Percentiles rank a stretch among this genome's conserved stretches.
Evolutionary conservation across 768 basidiomycete genomes (phyloP).

Genomic region (Dacryopinax primogenitus): DNA sequence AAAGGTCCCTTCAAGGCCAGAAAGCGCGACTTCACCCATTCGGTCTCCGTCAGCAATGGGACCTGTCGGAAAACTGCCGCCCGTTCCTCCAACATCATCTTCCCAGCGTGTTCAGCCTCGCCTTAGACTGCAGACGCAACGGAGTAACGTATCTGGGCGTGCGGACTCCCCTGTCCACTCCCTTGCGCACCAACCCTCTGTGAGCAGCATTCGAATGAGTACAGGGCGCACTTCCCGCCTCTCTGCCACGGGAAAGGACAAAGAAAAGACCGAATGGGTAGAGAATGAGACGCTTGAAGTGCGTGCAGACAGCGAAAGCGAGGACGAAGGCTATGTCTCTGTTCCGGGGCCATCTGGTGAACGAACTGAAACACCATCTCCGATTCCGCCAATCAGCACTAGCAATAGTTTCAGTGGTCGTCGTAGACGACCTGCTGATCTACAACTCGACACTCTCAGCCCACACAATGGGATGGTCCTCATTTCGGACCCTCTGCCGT

Average conservation of each 20-base stretch:
- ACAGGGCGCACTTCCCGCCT: neutral
- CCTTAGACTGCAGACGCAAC: neutral
- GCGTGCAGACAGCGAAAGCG: neutral
- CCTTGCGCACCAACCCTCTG: neutral
- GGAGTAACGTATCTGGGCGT: neutral
- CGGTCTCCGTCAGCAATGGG: neutral
- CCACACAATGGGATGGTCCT: neutral
- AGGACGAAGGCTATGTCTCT: neutral
- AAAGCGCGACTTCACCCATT: conserved; percentile 19
- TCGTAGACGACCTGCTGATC: neutral
- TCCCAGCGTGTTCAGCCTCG: neutral
- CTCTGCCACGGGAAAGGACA: neutral
- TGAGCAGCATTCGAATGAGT: neutral
- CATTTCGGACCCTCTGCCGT: neutral
- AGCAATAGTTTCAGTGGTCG: neutral
- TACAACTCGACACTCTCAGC: neutral
- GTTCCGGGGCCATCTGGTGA: neutral
- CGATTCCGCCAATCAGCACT: neutral
- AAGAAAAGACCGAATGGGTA: neutral
- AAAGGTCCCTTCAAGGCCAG: conserved; percentile 21
- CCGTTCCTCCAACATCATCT: neutral
- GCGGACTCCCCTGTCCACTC: neutral
- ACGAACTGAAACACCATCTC: neutral
- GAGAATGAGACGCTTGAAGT: neutral
- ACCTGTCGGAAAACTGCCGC: neutral